A percentile compares a stretch with the other conserved stretches of the same genome.
phyloP scores from a whole-genome alignment of 257 asterid genomes.

The Forsythia viridissima region DNA sequence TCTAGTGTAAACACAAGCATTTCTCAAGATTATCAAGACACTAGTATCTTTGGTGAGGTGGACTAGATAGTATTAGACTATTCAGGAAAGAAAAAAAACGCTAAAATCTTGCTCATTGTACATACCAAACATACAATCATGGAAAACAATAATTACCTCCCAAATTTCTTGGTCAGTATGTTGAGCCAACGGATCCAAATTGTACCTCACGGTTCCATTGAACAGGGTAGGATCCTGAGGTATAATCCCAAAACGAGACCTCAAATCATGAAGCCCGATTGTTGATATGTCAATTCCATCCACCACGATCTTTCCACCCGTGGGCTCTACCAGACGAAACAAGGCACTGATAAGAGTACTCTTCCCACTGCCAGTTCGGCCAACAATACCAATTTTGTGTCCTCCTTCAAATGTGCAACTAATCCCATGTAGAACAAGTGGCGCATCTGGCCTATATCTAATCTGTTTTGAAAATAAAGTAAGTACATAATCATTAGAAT shows the following conservation, averaged over 20 bases:
- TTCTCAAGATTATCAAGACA: not conserved
- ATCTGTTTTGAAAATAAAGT: constrained; percentile 53
- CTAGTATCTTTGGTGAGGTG: not conserved
- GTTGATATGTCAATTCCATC: constrained; percentile 77
- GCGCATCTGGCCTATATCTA: constrained; percentile 70
- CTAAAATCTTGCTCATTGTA: not conserved
- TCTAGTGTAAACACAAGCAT: not conserved
- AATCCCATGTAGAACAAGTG: constrained; percentile 82
- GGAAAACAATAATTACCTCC: constrained; percentile 60
- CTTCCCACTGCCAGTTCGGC: constrained; percentile 98
- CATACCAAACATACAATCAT: not conserved
- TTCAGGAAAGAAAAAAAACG: not conserved
- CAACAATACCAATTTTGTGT: constrained; percentile 84
- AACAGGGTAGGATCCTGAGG: constrained; percentile 99
- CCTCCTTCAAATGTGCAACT: constrained; percentile 90
- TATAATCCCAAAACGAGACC: constrained; percentile 87
- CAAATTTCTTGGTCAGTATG: constrained; percentile 75
- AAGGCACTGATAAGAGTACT: constrained; percentile 90
- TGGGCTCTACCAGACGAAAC: constrained; percentile 88
- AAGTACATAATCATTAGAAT: constrained; percentile 3
- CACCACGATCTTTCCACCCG: constrained; percentile 81
- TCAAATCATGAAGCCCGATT: constrained; percentile 88
- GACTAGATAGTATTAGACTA: not conserved
- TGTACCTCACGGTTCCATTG: constrained; percentile 86
- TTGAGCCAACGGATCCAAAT: constrained; percentile 80